Evolutionary conservation across 306 rosid genomes (phyloP).

Genomic region (Rosa persica): DNA sequence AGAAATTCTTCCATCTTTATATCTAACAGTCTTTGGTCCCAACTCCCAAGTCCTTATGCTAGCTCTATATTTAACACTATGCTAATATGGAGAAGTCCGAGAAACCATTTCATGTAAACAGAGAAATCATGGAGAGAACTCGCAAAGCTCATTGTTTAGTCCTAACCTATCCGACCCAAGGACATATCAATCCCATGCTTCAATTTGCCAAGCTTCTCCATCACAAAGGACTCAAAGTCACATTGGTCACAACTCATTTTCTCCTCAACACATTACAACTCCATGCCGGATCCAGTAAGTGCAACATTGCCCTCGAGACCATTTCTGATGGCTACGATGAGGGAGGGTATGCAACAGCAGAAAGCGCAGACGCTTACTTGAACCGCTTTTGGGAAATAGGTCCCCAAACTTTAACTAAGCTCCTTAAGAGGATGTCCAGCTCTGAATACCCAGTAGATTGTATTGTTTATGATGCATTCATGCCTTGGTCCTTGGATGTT

Average conservation of each 20-base stretch:
- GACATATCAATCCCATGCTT: constrained; percentile 46
- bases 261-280: constrained; percentile 1
- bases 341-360: background rate
- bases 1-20: background rate
- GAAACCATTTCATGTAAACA: background rate
- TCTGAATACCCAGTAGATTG: constrained; percentile 17
- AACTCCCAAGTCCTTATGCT: background rate
- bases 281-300: background rate
- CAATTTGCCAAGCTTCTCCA: constrained; percentile 42
- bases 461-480: constrained; percentile 28
- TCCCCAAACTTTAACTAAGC: constrained; percentile 11
- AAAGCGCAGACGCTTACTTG: constrained; percentile 26
- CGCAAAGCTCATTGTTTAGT: constrained; percentile 33
- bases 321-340: constrained; percentile 50
- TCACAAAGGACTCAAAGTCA: constrained; percentile 37
- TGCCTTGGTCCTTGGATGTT: constrained; percentile 32
- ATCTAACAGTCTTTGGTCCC: background rate
- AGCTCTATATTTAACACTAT: background rate
- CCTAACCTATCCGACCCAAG: constrained; percentile 32
- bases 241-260: constrained; percentile 30
- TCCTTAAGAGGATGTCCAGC: background rate
- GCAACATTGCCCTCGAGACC: constrained; percentile 19
- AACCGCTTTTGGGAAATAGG: constrained; percentile 31
- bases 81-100: background rate
- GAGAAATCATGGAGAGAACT: constrained; percentile 9